Conservation (phyloP, 805 yeast genomes). For the Komagataella kurtzmanii region DNA sequence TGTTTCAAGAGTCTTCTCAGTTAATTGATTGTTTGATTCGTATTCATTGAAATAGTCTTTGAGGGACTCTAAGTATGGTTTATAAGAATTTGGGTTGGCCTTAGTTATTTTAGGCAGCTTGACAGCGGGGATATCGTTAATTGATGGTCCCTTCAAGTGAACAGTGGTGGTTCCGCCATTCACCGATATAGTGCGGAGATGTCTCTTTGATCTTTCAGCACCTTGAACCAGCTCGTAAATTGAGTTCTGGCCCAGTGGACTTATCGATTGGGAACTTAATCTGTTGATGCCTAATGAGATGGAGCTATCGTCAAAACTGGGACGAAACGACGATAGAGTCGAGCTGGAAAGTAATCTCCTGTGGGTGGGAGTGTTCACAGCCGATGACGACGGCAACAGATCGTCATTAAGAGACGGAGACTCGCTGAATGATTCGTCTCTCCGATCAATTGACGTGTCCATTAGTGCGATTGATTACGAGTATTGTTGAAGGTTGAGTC, state of each 20-base stretch:
- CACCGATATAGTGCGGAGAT: constrained; percentile 12
- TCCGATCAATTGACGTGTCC: background rate
- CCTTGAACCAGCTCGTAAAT: constrained; percentile 59
- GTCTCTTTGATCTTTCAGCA: constrained; percentile 18
- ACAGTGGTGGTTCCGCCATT: constrained; percentile 25
- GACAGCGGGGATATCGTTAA: constrained; percentile 75
- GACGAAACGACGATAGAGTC: constrained; percentile 11
- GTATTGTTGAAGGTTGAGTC: background rate
- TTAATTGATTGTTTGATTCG: constrained; percentile 26
- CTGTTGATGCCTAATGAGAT: constrained; percentile 24
- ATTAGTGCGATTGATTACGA: background rate
- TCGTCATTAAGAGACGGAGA: background rate
- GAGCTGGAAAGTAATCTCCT: constrained; percentile 12
- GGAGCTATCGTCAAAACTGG: constrained; percentile 20
- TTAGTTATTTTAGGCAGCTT: constrained; percentile 40
- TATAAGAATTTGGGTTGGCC: constrained; percentile 28
- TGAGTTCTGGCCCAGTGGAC: constrained; percentile 62
- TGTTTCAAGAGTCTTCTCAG: constrained; percentile 26
- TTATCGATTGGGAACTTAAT: constrained; percentile 23
- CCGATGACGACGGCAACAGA: background rate
- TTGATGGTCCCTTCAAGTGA: constrained; percentile 54
- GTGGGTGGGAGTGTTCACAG: constrained; percentile 5
- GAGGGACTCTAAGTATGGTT: constrained; percentile 28
- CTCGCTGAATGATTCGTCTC: background rate
- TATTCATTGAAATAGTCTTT: constrained; percentile 30